Evolutionary conservation across 495 filamentous ascomycete species (phyloP).

Genomic region (Hypoxylon cercidicola): DNA sequence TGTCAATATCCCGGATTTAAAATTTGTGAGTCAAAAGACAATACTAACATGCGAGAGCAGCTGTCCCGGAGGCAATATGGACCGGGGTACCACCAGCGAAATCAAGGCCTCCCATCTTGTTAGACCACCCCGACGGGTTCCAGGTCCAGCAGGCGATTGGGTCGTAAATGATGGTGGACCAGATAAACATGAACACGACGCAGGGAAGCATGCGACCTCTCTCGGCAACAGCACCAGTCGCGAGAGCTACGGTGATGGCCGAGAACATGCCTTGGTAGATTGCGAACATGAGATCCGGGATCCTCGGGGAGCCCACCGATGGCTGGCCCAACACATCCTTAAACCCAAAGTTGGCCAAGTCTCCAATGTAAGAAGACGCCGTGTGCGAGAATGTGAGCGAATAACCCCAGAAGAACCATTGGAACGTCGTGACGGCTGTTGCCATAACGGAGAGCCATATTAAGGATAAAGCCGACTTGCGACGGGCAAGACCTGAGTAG

Average conservation of each 20-base stretch:
- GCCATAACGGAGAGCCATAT: conserved; percentile 98
- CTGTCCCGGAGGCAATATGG: conserved; percentile 90
- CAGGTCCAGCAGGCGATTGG: conserved; percentile 99
- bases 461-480: conserved; percentile 93
- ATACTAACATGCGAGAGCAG: conserved; percentile 77
- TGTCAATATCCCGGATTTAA: conserved; percentile 35
- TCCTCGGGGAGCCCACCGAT: conserved; percentile 80
- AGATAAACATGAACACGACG: conserved; percentile 96
- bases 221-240: conserved; percentile 91
- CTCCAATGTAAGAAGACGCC: conserved; percentile 84
- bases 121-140: conserved; percentile 89
- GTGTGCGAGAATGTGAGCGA: conserved; percentile 91
- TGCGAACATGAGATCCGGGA: conserved; percentile 92
- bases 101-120: conserved; percentile 85
- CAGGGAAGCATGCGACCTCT: conserved; percentile 93
- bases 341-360: conserved; percentile 87
- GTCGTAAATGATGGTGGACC: conserved; percentile 94
- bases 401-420: conserved; percentile 99
- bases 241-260: conserved; percentile 92
- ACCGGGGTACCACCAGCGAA: conserved; percentile 97
- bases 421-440: conserved; percentile 88
- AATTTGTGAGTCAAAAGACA: conserved; percentile 74
- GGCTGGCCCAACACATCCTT: conserved; percentile 80
- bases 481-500: conserved; percentile 96
- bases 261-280: conserved; percentile 99